Conservation (phyloP, 352 stramenopile genomes). For the Phytophthora syringae region DNA sequence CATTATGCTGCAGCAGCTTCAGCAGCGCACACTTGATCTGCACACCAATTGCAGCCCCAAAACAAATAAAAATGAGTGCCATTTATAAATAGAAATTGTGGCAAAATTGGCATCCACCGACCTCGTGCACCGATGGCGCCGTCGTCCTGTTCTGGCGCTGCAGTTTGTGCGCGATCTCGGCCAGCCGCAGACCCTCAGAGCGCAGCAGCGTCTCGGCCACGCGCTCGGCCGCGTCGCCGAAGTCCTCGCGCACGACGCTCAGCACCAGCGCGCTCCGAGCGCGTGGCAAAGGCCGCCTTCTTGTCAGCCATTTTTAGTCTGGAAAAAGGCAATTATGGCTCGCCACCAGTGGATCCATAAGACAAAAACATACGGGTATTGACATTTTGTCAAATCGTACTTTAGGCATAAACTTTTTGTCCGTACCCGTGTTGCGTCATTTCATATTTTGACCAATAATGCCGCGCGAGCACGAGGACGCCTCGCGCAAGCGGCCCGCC, state of each 20-base stretch:
- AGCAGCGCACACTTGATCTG: constrained; percentile 83
- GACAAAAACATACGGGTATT: too few relatives aligned
- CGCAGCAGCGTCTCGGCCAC: constrained; percentile 69
- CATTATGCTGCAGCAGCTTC: constrained; percentile 89
- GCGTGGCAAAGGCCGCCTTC: constrained; percentile 56
- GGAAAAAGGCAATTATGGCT: not conserved
- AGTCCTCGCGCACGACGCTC: constrained; percentile 83
- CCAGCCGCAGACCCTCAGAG: constrained; percentile 67
- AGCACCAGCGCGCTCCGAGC: constrained; percentile 79
- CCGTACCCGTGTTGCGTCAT: not conserved
- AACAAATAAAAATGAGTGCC: not conserved
- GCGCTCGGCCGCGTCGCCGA: constrained; percentile 72
- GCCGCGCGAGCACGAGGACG: constrained; percentile 1
- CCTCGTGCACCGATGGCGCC: constrained; percentile 64
- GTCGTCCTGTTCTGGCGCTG: constrained; percentile 35
- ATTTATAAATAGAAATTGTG: not conserved
- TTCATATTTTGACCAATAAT: constrained; percentile 13
- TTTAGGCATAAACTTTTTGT: too few relatives aligned
- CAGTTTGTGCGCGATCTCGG: constrained; percentile 71
- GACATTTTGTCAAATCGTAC: too few relatives aligned
- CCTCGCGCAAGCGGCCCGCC: constrained; percentile 20
- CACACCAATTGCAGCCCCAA: not conserved
- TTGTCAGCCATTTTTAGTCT: constrained; percentile 8
- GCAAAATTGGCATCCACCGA: constrained; percentile 3
- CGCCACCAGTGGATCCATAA: constrained; percentile 11